Conservation (phyloP, 2,329 filamentous ascomycete species). For the Pestalotiopsis sp. region DNA sequence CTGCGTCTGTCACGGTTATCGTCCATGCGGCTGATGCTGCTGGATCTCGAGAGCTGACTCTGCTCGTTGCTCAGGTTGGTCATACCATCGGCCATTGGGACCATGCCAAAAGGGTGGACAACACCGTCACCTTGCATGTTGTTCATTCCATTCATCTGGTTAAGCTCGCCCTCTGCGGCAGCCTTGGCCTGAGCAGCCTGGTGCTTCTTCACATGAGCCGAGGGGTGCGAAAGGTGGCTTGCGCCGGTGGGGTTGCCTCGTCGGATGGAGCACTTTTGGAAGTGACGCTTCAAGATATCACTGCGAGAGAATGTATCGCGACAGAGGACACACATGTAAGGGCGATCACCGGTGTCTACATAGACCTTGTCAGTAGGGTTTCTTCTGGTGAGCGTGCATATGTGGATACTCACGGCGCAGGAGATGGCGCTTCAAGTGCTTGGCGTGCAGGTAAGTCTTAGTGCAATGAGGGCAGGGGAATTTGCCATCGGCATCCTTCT, state of each 20-base stretch:
- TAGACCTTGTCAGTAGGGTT: constrained; percentile 2
- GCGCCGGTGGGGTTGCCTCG: constrained; percentile 94
- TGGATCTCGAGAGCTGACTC: constrained; percentile 63
- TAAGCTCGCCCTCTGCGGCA: constrained; percentile 53
- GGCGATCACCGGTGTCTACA: constrained; percentile 92
- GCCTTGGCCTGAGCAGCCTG: constrained; percentile 58
- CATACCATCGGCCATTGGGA: constrained; percentile 59
- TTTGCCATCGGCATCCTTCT: constrained; percentile 96
- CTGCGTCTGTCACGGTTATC: constrained; percentile 61
- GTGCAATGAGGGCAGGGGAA: constrained; percentile 98
- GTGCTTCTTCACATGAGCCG: constrained; percentile 84
- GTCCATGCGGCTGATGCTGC: constrained; percentile 61
- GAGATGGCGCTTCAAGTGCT: constrained; percentile 96
- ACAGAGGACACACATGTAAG: constrained; percentile 97
- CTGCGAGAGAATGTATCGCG: constrained; percentile 97
- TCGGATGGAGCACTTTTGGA: constrained; percentile 97
- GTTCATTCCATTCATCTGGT: constrained; percentile 63
- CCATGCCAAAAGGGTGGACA: constrained; percentile 60
- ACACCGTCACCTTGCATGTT: constrained; percentile 61
- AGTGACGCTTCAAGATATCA: constrained; percentile 98
- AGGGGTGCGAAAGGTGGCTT: constrained; percentile 90
- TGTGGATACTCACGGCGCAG: constrained; percentile 78
- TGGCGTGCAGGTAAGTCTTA: constrained; percentile 96
- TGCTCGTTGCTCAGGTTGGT: constrained; percentile 63
- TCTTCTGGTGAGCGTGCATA: constrained; percentile 4